phyloP scores from a whole-genome alignment of 169 alveolate species.

The Amoebophrya sp. region DNA sequence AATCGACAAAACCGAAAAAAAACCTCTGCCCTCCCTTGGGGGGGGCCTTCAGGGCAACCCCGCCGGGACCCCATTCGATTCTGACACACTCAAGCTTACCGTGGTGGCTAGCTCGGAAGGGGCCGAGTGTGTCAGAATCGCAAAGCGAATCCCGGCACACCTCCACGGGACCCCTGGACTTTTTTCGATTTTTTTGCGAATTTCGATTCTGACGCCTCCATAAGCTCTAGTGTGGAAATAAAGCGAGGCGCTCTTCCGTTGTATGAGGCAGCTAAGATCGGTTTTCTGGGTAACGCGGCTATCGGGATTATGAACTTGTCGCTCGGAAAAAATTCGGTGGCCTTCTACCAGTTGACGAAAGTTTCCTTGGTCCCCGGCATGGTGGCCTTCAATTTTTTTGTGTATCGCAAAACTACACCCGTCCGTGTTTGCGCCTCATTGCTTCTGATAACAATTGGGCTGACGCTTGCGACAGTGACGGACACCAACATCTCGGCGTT shows the following conservation, averaged over 20 bases:
- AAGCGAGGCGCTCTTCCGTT: not conserved
- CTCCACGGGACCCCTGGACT: too few species aligned
- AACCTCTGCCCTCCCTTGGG: too few species aligned
- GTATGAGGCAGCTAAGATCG: not conserved
- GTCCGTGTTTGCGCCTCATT: not conserved
- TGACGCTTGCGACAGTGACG: not conserved
- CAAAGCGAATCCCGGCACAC: too few species aligned
- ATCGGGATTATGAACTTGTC: not conserved
- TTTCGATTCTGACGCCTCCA: too few species aligned
- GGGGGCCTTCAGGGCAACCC: too few species aligned
- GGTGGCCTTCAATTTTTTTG: not conserved
- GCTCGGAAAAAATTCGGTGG: not conserved
- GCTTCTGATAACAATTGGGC: not conserved
- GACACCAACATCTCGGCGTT: not conserved
- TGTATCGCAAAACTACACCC: not conserved
- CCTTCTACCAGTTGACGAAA: constrained; percentile 12
- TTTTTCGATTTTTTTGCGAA: too few species aligned
- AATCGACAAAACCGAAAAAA: too few species aligned
- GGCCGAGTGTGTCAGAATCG: too few species aligned
- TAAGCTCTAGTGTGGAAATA: too few species aligned
- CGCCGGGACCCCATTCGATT: too few species aligned
- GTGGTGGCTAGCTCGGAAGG: too few species aligned
- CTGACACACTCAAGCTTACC: too few species aligned
- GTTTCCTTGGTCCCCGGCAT: not conserved
- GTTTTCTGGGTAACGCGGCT: not conserved